Evolutionary conservation across 2,329 filamentous ascomycete genomes (phyloP).

Genomic region (Colletotrichum tanaceti): DNA sequence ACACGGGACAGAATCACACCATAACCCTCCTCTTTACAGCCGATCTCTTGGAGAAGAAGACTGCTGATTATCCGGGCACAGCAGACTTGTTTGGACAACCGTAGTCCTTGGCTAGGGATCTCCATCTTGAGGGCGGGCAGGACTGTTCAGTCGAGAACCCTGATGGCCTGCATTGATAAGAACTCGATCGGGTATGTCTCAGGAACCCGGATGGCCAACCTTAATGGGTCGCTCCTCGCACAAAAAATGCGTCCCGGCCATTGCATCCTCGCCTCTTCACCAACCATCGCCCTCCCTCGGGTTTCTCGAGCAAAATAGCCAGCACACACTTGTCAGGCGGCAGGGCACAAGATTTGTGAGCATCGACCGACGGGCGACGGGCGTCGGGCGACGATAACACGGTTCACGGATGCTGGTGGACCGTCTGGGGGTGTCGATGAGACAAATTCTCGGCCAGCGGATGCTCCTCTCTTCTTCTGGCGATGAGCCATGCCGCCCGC

Average conservation of each 20-base stretch:
- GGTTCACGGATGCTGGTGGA: conserved; percentile 5
- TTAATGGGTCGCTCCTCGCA: conserved; percentile 33
- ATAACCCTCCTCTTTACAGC: background rate
- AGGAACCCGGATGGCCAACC: conserved; percentile 41
- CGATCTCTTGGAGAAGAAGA: too few relatives aligned
- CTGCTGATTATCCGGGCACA: too few relatives aligned
- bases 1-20: too few relatives aligned
- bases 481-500: background rate
- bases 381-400: too few relatives aligned
- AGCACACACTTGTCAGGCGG: conserved; percentile 24
- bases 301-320: conserved; percentile 9
- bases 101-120: background rate
- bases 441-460: conserved; percentile 29
- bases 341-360: background rate
- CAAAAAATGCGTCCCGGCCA: conserved; percentile 17
- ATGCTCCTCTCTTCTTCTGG: conserved; percentile 5
- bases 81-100: too few relatives aligned
- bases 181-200: conserved; percentile 5
- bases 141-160: conserved; percentile 32
- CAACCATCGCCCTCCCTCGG: conserved; percentile 21
- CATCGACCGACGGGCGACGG: conserved; percentile 14
- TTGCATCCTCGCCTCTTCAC: background rate
- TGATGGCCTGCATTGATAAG: conserved; percentile 38
- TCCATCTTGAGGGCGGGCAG: too few relatives aligned
- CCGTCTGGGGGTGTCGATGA: conserved; percentile 26